These are phyloP conservation scores for Tolypocladium pustulatum DNA, from an alignment of 2,329 filamentous ascomycete genomes.

Conservation along the genomic window DNA sequence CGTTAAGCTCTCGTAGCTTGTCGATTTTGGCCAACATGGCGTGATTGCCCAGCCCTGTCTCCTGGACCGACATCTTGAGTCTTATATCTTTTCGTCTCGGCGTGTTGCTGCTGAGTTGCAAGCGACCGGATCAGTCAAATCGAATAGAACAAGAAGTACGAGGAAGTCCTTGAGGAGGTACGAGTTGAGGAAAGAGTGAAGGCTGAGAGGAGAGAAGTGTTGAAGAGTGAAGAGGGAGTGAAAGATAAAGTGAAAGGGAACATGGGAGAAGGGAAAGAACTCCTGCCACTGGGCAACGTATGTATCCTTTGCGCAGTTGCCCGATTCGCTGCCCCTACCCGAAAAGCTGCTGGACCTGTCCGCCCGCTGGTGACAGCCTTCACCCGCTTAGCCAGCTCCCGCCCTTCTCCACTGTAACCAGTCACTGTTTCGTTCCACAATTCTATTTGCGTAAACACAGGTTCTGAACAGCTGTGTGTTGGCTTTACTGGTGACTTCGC, in stretches of 20 bases:
- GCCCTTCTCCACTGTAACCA: neutral
- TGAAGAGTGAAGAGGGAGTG: too few relatives aligned
- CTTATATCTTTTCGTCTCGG: fast-evolving
- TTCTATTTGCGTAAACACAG: neutral
- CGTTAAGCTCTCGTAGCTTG: conserved; percentile 27
- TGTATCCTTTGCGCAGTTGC: neutral
- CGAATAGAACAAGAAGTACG: neutral
- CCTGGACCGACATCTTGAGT: neutral
- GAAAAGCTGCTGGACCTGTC: neutral
- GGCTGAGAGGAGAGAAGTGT: neutral
- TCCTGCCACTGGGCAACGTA: too few relatives aligned
- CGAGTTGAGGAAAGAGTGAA: neutral
- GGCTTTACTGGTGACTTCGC: too few relatives aligned
- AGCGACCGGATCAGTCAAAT: neutral
- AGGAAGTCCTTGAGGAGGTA: neutral
- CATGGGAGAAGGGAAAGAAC: too few relatives aligned
- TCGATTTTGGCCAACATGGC: conserved; percentile 25
- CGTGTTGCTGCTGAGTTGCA: neutral
- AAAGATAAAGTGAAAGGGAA: neutral
- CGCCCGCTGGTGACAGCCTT: neutral
- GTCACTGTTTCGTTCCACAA: neutral
- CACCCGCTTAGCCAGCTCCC: neutral
- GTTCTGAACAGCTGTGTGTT: neutral
- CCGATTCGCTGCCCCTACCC: neutral
- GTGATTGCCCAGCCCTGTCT: conserved; percentile 8